Base-by-base conservation (phyloP, 2,329 filamentous ascomycete species). In the Ceratocystis harringtonii region DNA sequence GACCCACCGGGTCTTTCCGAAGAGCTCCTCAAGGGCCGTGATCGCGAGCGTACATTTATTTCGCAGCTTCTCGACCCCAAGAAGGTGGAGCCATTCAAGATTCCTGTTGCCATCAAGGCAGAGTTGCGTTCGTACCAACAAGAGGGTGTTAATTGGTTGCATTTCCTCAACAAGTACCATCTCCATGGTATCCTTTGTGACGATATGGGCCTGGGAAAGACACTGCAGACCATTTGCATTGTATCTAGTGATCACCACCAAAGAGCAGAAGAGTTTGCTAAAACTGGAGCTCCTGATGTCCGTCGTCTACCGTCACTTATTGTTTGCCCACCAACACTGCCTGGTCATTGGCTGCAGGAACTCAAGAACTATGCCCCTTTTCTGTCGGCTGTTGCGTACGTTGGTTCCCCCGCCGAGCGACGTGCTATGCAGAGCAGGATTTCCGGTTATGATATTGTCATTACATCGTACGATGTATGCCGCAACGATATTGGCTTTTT, bases 151-250 rank as follows among this genome's bases (percentile, higher is more conserved):
- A 99, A 99, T 73, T 99, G 94, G 94, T 84, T 99, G 63, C 87
- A 95, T 66, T 99, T 99, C 77, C 85, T 99, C 70, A 99, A 99
- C 74, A 92, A 92, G 66, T 99, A 97, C 73, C 92, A 99, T 71
- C 84, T 99, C 1, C 95, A 99, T 71, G 94, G 94, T 61, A 96
- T 99, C 75, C 89, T 99, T 67, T 99, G 94, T 73, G 94, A 99
- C 72, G 94, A 99, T 74, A 99, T 99, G 94, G 94, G 94, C 72
- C 87, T 99, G 32, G 94, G 94, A 62, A 99, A 99, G 78, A 99
- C 94, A 1, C 78, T 99, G 10, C 94, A 99, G 74, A 99, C 95
- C 0, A 84, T 99, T 25, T 99, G 94, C 75, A 99, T 99, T 71
- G 92, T 99, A 55, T 92, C 94, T 8, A 97, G 92, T 76, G 94